Conservation (phyloP, 257 asterid genomes). For the Anisodus acutangulus region DNA sequence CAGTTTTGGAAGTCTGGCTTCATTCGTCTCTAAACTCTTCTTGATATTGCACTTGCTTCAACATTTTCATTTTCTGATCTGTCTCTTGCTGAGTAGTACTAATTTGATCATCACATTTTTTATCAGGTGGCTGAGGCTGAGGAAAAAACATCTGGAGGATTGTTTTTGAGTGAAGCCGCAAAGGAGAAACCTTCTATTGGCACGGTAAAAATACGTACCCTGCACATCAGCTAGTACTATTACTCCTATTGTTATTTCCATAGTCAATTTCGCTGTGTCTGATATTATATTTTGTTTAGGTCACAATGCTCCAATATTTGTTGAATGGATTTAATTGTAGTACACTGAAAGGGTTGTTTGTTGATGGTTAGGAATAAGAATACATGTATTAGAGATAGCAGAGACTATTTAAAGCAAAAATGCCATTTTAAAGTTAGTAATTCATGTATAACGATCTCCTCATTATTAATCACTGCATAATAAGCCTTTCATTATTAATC, state of each 20-base stretch:
- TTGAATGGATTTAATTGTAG: no score
- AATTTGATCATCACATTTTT: constrained; percentile 6
- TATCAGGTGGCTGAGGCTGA: constrained; percentile 85
- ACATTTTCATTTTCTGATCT: not conserved
- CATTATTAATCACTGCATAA: no score
- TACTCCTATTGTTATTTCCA: not conserved
- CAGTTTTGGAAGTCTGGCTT: not conserved
- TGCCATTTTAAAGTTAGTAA: no score
- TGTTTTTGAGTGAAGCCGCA: constrained; percentile 72
- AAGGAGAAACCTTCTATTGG: constrained; percentile 97
- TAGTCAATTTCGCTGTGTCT: not conserved
- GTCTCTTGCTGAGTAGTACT: not conserved
- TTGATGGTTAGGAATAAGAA: no score
- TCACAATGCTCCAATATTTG: not conserved
- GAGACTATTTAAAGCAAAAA: no score
- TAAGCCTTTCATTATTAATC: no score
- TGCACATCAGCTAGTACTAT: not conserved
- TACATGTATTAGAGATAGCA: no score
- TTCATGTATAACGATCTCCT: no score
- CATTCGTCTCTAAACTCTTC: not conserved
- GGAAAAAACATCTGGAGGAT: constrained; percentile 87
- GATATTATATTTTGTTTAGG: not conserved
- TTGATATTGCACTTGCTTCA: not conserved
- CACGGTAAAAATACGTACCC: constrained; percentile 51
- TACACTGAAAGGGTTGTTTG: no score